Evolutionary conservation across 1,139 yeast genomes (phyloP), one percentile per base, ranked within the genome.

Genomic region (Yamadazyma sp.): DNA sequence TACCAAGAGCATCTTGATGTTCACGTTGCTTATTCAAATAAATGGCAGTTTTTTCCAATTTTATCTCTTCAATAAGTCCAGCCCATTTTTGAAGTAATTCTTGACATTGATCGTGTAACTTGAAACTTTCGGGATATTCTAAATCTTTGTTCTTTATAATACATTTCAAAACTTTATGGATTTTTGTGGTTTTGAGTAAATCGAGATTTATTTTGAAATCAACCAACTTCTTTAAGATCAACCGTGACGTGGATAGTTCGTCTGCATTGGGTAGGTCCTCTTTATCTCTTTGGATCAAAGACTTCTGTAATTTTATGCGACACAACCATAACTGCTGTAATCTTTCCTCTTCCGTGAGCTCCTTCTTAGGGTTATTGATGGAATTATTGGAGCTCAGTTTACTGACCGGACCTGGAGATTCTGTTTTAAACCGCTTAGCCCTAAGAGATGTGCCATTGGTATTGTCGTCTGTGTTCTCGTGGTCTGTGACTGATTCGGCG

Each of bases 181-280:
- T 62, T 49, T 75, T 77, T 15, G 81, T 73, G 64, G 61, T 75
- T 60, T 58, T 75, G 44, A 77, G 62, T 42, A 74, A 59, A n/a
- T 77, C 79, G 36, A 77, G 75, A 34, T 75, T 79, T 17, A 83
- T 79, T 1, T 77, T 70, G 44, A 74, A 73, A 23, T 67, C 73
- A 52, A 54, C 75, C 51, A 64, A 73, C 54, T 79, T 72, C 50
- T 74, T 73, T 43, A 82, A 60, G 33, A 78, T 75, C 38, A 72
- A 65, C 33, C 82, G 51, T 3, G 82, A 76, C 12, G 77, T 66
- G 50, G 69, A 69, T 46, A 81, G 66, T 54, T 81, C 87, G 36
- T 76, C 77, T 3, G 75, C 73, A 3, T 81, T 61, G 3, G 75
- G 75, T 10, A 70, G 71, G 40, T 66, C 69, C 18, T 59, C 54